Percentiles rank a stretch among this genome's conserved stretches.
phyloP scores from a whole-genome alignment of 1,139 yeast species.

The Blastobotrys petasosporus region DNA sequence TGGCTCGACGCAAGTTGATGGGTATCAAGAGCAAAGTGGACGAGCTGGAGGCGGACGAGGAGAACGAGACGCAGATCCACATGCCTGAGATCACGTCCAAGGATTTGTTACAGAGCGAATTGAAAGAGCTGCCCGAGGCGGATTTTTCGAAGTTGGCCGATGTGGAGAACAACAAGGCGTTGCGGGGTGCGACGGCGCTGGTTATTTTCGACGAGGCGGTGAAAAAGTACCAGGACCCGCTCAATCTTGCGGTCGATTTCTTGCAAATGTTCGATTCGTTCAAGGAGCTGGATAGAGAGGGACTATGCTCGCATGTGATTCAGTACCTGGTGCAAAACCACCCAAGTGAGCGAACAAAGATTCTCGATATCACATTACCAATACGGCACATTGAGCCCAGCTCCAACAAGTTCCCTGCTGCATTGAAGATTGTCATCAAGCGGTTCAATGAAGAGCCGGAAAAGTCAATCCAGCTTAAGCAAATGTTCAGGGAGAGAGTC shows the following conservation, averaged over 20 bases:
- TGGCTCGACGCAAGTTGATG: slow-evolving; percentile 76
- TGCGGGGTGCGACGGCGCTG: slow-evolving; percentile 82
- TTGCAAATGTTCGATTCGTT: slow-evolving; percentile 60
- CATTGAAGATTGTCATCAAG: slow-evolving; percentile 64
- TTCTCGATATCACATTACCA: slow-evolving; percentile 62
- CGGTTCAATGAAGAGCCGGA: slow-evolving; percentile 46
- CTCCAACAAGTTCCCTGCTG: slow-evolving; percentile 47
- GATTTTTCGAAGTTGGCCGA: slow-evolving; percentile 82
- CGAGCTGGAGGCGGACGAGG: slow-evolving; percentile 37
- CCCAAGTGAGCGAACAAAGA: slow-evolving; percentile 15
- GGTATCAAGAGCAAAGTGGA: slow-evolving; percentile 63
- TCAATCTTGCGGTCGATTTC: slow-evolving; percentile 33
- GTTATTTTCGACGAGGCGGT: slow-evolving; percentile 73
- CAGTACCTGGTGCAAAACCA: slow-evolving; percentile 39
- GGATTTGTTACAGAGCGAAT: slow-evolving; percentile 48
- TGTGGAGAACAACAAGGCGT: slow-evolving; percentile 81
- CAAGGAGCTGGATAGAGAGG: slow-evolving; percentile 59
- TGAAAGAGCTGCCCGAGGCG: slow-evolving; percentile 76
- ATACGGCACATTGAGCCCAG: slow-evolving; percentile 46
- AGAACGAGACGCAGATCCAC: slow-evolving; percentile 28
- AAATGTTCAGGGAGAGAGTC: slow-evolving; percentile 39
- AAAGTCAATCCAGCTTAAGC: slow-evolving; percentile 42
- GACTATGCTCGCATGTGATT: slow-evolving; percentile 61
- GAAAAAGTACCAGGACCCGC: slow-evolving; percentile 25
- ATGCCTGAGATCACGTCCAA: slow-evolving; percentile 42